phyloP scores from a whole-genome alignment of 23 red algal species.

The Gracilaria caudata region DNA sequence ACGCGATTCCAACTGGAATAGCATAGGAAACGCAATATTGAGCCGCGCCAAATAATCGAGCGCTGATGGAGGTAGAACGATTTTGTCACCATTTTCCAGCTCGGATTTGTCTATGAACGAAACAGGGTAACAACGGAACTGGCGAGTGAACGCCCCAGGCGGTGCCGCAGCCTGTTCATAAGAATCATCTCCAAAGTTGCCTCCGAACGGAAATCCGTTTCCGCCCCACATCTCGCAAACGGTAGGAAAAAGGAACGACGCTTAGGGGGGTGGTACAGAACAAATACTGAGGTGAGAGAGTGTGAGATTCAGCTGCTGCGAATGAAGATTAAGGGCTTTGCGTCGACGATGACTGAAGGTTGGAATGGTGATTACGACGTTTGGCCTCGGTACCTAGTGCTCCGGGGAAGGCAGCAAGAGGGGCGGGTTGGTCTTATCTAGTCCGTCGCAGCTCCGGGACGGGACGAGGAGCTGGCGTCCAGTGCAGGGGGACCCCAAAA shows the following conservation, averaged over 20 bases:
- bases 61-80: constrained; percentile 87
- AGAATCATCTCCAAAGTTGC: constrained; percentile 56
- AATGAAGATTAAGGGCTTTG: not conserved
- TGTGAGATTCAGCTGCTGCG: not conserved
- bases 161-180: constrained; percentile 44
- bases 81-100: constrained; percentile 94
- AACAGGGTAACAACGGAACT: constrained; percentile 89
- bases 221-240: constrained; percentile 64
- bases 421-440: not conserved
- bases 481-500: too few relatives aligned
- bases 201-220: constrained; percentile 64
- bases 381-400: not conserved
- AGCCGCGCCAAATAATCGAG: constrained; percentile 82
- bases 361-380: not conserved
- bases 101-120: constrained; percentile 95
- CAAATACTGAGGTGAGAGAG: not conserved
- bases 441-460: too few relatives aligned
- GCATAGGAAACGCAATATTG: constrained; percentile 91
- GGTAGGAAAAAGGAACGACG: not conserved
- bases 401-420: not conserved
- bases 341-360: not conserved
- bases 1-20: constrained; percentile 78
- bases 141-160: constrained; percentile 74
- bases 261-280: not conserved
- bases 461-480: not conserved